These are phyloP conservation scores for Pseudisothecium myosuroides DNA, from an alignment of 225 moss, liverwort and hornwort genomes.

Conservation along the genomic window DNA sequence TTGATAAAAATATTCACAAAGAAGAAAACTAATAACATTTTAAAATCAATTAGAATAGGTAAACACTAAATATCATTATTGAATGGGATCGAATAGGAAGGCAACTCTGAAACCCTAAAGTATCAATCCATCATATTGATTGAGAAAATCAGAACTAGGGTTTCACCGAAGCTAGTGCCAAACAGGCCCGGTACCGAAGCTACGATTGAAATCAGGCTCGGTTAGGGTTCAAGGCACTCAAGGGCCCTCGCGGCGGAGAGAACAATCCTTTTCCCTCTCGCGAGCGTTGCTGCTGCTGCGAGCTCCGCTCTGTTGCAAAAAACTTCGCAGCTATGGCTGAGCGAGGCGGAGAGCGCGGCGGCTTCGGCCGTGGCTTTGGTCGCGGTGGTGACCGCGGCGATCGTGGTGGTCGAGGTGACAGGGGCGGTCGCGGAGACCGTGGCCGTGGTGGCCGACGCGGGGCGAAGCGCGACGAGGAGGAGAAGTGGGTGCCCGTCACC, in stretches of 20 bases:
- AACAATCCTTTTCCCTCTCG: background rate
- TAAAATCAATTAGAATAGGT: too few species aligned
- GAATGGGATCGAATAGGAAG: background rate
- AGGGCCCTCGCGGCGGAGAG: background rate
- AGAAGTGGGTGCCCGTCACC: slow-evolving; percentile 98
- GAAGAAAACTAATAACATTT: rapidly evolving
- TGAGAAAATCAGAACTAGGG: background rate
- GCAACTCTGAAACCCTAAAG: background rate
- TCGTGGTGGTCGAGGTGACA: slow-evolving; percentile 48
- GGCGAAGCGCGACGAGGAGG: slow-evolving; percentile 92
- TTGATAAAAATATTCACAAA: background rate
- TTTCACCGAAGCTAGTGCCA: background rate
- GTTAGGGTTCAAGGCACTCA: background rate
- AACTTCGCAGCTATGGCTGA: background rate
- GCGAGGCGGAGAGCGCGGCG: slow-evolving; percentile 68
- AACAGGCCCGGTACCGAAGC: background rate
- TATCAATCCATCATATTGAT: background rate
- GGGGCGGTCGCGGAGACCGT: slow-evolving; percentile 67
- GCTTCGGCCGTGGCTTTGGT: slow-evolving; percentile 66
- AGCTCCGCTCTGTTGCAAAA: background rate
- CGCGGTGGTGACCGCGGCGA: background rate
- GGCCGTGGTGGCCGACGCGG: slow-evolving; percentile 71
- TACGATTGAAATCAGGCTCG: background rate
- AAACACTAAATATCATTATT: too few species aligned
- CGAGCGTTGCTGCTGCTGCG: background rate